These are phyloP conservation scores for Tolypocladium ophioglossoides DNA, from an alignment of 2,329 filamentous ascomycete genomes.

Conservation along the genomic window DNA sequence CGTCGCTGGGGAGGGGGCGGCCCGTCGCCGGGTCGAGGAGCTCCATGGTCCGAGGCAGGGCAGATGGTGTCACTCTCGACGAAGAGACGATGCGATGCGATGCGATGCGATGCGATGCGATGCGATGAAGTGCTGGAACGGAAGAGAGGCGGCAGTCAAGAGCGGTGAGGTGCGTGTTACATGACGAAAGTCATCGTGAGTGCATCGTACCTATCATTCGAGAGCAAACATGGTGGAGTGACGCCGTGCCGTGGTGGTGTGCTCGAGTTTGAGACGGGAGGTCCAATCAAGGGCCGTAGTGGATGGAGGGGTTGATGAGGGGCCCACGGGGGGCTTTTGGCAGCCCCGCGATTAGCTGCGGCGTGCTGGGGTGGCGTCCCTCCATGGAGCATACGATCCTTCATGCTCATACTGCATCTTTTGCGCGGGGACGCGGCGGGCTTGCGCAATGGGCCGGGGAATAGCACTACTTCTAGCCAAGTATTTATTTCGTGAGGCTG, in stretches of 20 bases:
- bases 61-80: neutral
- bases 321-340: no score
- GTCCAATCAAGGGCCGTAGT: neutral
- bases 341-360: neutral
- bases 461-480: no score
- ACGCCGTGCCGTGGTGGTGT: neutral
- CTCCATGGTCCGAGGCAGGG: conserved; percentile 36
- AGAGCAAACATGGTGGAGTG: neutral
- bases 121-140: neutral
- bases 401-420: no score
- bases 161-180: neutral
- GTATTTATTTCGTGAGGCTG: no score
- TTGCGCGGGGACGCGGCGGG: no score
- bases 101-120: neutral
- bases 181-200: neutral
- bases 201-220: neutral
- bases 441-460: no score
- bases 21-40: conserved; percentile 63
- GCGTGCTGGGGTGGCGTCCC: no score
- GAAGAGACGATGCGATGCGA: neutral
- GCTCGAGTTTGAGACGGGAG: neutral
- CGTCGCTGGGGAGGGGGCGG: conserved; percentile 55
- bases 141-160: neutral
- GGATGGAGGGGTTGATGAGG: neutral
- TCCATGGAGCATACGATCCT: no score